Percentiles rank a stretch among this genome's conserved stretches.
Evolutionary conservation across 306 rosid species (phyloP).

Genomic region (Vicia villosa): DNA sequence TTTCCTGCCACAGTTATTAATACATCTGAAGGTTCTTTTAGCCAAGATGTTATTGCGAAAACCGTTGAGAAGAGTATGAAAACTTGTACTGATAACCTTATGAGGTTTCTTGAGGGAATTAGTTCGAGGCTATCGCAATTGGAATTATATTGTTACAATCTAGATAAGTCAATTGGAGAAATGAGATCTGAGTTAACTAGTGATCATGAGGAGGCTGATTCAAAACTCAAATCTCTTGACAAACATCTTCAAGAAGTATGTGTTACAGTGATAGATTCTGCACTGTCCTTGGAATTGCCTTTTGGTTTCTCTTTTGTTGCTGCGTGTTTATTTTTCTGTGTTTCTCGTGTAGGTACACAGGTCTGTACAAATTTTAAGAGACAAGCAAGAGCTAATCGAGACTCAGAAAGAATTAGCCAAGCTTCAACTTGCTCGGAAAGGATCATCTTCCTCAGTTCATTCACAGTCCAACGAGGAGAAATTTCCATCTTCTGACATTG

Average conservation of each 20-base stretch:
- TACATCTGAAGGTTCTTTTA: slow-evolving; percentile 58
- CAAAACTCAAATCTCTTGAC: slow-evolving; percentile 73
- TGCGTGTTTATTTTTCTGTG: slow-evolving; percentile 19
- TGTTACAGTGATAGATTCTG: slow-evolving; percentile 25
- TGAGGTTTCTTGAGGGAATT: slow-evolving; percentile 88
- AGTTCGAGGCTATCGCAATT: slow-evolving; percentile 84
- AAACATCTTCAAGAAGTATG: slow-evolving; percentile 86
- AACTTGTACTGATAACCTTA: slow-evolving; percentile 69
- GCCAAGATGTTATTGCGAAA: slow-evolving; percentile 64
- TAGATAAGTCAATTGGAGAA: slow-evolving; percentile 90
- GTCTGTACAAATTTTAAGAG: slow-evolving; percentile 86
- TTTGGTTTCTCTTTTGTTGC: not conserved
- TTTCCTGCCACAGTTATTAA: slow-evolving; percentile 54
- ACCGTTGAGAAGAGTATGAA: slow-evolving; percentile 83
- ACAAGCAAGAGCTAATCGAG: slow-evolving; percentile 94
- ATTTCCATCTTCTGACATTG: slow-evolving; percentile 50
- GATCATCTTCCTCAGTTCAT: slow-evolving; percentile 64
- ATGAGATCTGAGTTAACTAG: slow-evolving; percentile 76
- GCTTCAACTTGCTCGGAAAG: slow-evolving; percentile 77
- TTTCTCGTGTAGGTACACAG: slow-evolving; percentile 77
- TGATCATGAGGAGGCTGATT: slow-evolving; percentile 79
- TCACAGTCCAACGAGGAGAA: slow-evolving; percentile 68
- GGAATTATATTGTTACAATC: slow-evolving; percentile 88
- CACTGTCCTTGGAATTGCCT: not conserved
- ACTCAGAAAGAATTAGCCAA: slow-evolving; percentile 90